Conservation (phyloP, 192 early-diverging fungal genomes). For the Backusella parvicylindrica region DNA sequence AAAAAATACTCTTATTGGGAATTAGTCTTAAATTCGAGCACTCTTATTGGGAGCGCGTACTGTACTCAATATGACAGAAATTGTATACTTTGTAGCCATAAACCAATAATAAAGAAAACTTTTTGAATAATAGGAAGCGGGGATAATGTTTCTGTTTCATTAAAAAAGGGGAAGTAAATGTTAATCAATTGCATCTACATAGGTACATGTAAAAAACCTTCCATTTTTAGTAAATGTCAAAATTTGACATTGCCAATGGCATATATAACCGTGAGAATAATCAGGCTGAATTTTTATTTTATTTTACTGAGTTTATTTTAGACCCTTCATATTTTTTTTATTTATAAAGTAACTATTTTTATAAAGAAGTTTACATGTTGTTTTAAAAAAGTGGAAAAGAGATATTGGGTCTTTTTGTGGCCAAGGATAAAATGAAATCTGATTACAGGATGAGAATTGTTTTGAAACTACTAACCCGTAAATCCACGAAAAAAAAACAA, state of each 20-base stretch:
- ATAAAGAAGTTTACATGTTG: background rate
- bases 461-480: background rate
- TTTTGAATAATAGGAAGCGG: background rate
- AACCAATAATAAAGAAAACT: background rate
- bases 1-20: too few relatives aligned
- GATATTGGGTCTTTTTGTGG: too few relatives aligned
- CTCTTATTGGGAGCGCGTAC: too few relatives aligned
- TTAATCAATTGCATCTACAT: background rate
- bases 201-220: background rate
- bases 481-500: background rate
- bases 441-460: background rate
- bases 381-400: background rate
- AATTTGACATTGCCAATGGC: background rate
- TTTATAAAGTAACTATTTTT: background rate
- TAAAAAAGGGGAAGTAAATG: background rate
- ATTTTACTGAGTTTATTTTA: background rate
- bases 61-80: background rate
- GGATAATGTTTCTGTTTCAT: background rate
- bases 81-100: background rate
- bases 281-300: background rate
- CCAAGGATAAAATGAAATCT: background rate
- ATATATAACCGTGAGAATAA: background rate
- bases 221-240: background rate
- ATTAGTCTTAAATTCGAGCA: too few relatives aligned
- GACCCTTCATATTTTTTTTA: background rate